Evolutionary conservation across 2,329 filamentous ascomycete species (phyloP), one percentile per base, ranked within the genome.

Genomic region (Aspergillus arachidicola): DNA sequence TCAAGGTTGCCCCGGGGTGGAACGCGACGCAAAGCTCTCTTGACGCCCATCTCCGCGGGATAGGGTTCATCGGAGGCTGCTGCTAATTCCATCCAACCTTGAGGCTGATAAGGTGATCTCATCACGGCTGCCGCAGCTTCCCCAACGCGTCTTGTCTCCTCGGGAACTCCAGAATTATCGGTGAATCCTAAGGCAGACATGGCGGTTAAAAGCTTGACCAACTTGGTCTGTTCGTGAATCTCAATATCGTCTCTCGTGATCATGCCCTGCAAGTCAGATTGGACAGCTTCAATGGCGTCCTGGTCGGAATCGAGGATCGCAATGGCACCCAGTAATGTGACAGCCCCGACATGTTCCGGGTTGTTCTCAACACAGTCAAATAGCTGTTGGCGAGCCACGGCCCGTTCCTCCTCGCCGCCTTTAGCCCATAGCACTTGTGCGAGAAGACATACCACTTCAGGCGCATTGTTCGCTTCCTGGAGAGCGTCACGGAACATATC

Each of bases 341-440:
- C 87, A 0, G 93, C 90, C 66, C 89, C 90, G 1, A 96, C 86
- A 68, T 98, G 93, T 1, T 89, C 86, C 0, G 92, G 87, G 57
- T 91, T 81, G 57, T 83, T 85, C 70, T 94, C 92, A 14, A 97
- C 89, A 41, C 91, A 89, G 16, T 89, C 89, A 71, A 97, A 94
- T 0, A 99, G 84, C 66, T 92, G 87, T 58, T 91, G 88, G 4
- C 93, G 86, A 19, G 94, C 94, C 65, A 91, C 88, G 57, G 89
- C 87, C 54, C 90, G 87, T 60, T 94, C 91, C 0, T 89, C 84
- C 7, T 90, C 87, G 0, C 89, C 88, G 10, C 92, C 93, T 67
- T 92, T 93, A 0, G 94, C 94, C 94, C 95, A 99, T 0, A 98
- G 84, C 0, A 98, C 91, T 77, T 98, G 93, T 0, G 94, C 91